These are phyloP conservation scores for Cladosporium sphaerospermum DNA, from an alignment of 2,329 filamentous ascomycete genomes.

Conservation along the genomic window DNA sequence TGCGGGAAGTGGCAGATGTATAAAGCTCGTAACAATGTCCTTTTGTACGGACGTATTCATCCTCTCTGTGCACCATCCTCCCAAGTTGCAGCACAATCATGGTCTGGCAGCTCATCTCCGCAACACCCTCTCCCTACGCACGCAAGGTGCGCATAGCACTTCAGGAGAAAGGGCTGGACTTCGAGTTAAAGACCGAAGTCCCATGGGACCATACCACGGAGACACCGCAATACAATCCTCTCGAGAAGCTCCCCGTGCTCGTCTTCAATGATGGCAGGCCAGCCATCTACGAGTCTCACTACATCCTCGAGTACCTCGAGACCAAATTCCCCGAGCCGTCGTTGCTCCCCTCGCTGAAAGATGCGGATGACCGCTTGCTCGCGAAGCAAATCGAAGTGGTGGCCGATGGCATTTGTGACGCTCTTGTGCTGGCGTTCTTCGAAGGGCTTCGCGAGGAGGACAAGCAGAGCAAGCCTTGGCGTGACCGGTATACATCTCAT, in stretches of 20 bases:
- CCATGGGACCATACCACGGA: constrained; percentile 37
- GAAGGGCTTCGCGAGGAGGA: constrained; percentile 26
- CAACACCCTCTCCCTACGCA: constrained; percentile 36
- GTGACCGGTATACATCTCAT: constrained; percentile 13
- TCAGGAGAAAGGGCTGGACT: constrained; percentile 35
- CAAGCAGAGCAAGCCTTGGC: constrained; percentile 29
- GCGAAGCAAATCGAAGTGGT: constrained; percentile 32
- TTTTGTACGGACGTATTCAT: too few species aligned
- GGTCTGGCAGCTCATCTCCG: constrained; percentile 28
- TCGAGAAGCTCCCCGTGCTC: constrained; percentile 36
- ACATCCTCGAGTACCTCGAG: constrained; percentile 35
- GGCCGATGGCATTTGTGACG: constrained; percentile 33
- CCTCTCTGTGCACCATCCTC: not conserved
- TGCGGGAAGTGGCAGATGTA: not conserved
- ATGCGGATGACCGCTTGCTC: constrained; percentile 25
- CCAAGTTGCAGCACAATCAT: not conserved
- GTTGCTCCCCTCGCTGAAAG: constrained; percentile 20
- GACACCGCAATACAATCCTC: constrained; percentile 35
- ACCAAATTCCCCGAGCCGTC: constrained; percentile 27
- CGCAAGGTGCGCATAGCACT: constrained; percentile 38
- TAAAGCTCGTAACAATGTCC: not conserved
- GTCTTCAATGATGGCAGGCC: constrained; percentile 26
- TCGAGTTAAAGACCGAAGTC: constrained; percentile 37
- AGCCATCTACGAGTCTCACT: constrained; percentile 33
- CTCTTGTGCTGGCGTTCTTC: constrained; percentile 33